phyloP scores from a whole-genome alignment of 768 basidiomycete species.

The Amanita phalloides region DNA sequence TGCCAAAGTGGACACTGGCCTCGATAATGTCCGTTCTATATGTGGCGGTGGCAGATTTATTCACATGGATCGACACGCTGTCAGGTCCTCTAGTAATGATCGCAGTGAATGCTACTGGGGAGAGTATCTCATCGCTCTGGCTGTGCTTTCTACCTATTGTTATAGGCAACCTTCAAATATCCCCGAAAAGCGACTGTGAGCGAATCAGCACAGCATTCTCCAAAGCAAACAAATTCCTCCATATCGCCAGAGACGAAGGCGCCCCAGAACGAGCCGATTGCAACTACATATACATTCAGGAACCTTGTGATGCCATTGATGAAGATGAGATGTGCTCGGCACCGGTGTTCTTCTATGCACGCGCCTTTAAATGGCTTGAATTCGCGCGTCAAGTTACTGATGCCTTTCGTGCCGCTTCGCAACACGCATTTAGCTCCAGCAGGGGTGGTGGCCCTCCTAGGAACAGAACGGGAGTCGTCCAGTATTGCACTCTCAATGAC shows the following conservation, averaged over 20 bases:
- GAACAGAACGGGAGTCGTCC: background rate
- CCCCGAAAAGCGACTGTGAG: no score
- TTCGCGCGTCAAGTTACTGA: conserved; percentile 7
- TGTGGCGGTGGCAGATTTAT: conserved; percentile 30
- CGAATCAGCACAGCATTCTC: no score
- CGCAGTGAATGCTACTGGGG: conserved; percentile 19
- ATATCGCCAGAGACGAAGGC: no score
- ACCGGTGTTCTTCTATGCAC: conserved; percentile 15
- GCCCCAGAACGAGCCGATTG: no score
- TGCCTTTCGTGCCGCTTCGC: conserved; percentile 8
- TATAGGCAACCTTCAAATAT: no score
- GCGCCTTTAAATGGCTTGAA: conserved; percentile 12
- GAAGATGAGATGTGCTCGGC: conserved; percentile 12
- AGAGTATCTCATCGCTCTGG: conserved; percentile 26
- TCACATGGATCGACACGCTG: conserved; percentile 21
- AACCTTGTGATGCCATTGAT: background rate
- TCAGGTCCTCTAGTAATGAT: conserved; percentile 9
- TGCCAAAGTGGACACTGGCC: conserved; percentile 25
- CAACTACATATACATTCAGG: conserved; percentile 10
- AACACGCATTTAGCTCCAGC: background rate
- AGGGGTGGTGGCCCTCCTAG: background rate
- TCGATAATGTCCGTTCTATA: conserved; percentile 29
- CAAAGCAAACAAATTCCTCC: no score
- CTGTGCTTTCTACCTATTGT: no score
- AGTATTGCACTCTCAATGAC: background rate